phyloP scores from a whole-genome alignment of 1,139 yeast species.

The Yamadazyma aaseri region DNA sequence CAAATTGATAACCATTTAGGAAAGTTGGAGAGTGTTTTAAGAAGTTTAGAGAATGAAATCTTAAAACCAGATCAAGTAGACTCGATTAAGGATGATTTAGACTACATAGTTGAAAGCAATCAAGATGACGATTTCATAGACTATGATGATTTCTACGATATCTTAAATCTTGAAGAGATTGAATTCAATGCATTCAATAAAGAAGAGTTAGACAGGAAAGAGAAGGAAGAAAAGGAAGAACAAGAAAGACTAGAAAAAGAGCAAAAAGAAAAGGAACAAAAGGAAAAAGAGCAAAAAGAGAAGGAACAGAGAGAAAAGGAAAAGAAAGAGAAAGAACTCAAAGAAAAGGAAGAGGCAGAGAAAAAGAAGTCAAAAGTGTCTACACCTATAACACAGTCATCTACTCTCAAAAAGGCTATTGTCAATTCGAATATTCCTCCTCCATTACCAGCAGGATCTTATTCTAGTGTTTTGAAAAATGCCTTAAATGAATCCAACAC shows the following conservation, averaged over 20 bases:
- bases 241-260: constrained; percentile 8
- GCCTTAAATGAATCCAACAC: constrained; percentile 8
- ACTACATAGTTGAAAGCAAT: constrained; percentile 90
- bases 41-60: constrained; percentile 79
- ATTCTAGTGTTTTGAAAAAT: constrained; percentile 23
- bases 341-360: constrained; percentile 5
- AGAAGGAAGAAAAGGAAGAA: constrained; percentile 10
- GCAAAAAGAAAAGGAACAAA: constrained; percentile 7
- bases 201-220: constrained; percentile 18
- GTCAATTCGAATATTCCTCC: constrained; percentile 18
- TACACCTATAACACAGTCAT: neutral
- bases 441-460: constrained; percentile 19
- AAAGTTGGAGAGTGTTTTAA: constrained; percentile 73
- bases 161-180: constrained; percentile 66
- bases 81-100: constrained; percentile 84
- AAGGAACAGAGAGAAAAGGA: constrained; percentile 5
- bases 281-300: constrained; percentile 6
- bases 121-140: constrained; percentile 96
- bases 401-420: constrained; percentile 4
- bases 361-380: constrained; percentile 7
- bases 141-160: constrained; percentile 92
- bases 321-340: constrained; percentile 9
- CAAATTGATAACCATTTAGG: constrained; percentile 79
- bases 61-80: constrained; percentile 80
- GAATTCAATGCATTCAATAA: constrained; percentile 28